Evolutionary conservation across 2,329 filamentous ascomycete genomes (phyloP).

Genomic region (Fusarium sp.): DNA sequence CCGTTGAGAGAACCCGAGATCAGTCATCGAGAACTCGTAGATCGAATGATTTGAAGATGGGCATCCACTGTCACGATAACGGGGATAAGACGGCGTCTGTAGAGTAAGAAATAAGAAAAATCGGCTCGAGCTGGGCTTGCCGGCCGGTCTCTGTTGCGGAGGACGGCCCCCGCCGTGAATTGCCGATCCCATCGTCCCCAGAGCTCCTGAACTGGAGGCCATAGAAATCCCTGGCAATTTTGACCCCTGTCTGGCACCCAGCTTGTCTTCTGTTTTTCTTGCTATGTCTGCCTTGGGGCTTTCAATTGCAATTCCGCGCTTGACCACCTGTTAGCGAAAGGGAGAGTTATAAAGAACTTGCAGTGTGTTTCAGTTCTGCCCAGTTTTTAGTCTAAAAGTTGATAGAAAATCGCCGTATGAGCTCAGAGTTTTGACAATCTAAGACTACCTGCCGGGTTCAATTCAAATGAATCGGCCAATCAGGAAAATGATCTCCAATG

Average conservation of each 20-base stretch:
- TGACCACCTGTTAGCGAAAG: conserved; percentile 8
- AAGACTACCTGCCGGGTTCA: conserved; percentile 24
- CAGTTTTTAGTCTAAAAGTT: conserved; percentile 2
- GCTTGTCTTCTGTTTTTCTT: conserved; percentile 2
- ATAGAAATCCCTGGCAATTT: conserved; percentile 39
- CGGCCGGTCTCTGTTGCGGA: conserved; percentile 14
- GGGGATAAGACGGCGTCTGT: conserved; percentile 30
- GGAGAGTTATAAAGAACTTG: not conserved
- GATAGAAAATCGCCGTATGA: conserved; percentile 21
- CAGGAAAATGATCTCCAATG: conserved; percentile 35
- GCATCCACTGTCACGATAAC: conserved; percentile 27
- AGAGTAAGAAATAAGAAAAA: conserved; percentile 28
- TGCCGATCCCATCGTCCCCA: conserved; percentile 34
- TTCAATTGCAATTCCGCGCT: conserved; percentile 3
- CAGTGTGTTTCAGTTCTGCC: not conserved
- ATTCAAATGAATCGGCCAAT: conserved; percentile 36
- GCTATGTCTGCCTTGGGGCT: conserved; percentile 10
- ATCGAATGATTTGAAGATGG: conserved; percentile 33
- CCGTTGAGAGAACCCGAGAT: conserved; percentile 9
- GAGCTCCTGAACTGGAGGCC: conserved; percentile 32
- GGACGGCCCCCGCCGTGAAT: conserved; percentile 25
- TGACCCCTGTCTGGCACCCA: conserved; percentile 44
- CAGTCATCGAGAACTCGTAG: conserved; percentile 18
- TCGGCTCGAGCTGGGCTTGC: conserved; percentile 28
- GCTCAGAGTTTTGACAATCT: conserved; percentile 19